Conservation (phyloP, 257 asterid genomes). For the Asclepias syriaca region DNA sequence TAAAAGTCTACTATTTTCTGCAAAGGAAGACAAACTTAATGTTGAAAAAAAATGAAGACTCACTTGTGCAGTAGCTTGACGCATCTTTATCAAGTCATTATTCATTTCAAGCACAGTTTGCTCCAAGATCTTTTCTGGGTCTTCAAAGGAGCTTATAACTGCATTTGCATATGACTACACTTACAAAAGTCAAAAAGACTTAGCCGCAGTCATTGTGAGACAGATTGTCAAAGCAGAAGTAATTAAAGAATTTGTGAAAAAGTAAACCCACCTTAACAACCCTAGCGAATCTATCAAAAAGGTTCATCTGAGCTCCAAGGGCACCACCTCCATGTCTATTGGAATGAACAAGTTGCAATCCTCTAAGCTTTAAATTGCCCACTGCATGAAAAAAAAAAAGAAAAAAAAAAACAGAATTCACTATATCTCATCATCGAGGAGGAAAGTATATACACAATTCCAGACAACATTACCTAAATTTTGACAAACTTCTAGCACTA, state of each 20-base stretch:
- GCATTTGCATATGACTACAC: slow-evolving; percentile 87
- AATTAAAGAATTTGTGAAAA: slow-evolving; percentile 11
- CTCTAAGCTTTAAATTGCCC: slow-evolving; percentile 47
- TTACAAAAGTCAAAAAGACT: slow-evolving; percentile 8
- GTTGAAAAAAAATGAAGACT: slow-evolving; percentile 13
- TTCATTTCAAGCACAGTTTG: slow-evolving; percentile 93
- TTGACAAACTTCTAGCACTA: neutral
- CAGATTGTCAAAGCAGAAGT: slow-evolving; percentile 16
- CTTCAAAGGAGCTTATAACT: slow-evolving; percentile 77
- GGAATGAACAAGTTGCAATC: slow-evolving; percentile 43
- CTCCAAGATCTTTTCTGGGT: slow-evolving; percentile 95
- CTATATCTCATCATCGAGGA: slow-evolving; percentile 7
- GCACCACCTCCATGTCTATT: slow-evolving; percentile 58
- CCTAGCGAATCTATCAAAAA: slow-evolving; percentile 91
- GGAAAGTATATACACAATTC: neutral
- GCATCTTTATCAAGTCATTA: slow-evolving; percentile 82
- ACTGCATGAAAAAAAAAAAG: slow-evolving; percentile 34
- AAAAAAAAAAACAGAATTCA: neutral
- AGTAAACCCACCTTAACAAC: slow-evolving; percentile 71
- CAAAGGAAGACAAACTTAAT: slow-evolving; percentile 9
- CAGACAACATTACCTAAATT: neutral
- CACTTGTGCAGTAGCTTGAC: slow-evolving; percentile 99
- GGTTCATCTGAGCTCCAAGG: slow-evolving; percentile 76
- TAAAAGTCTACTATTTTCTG: neutral
- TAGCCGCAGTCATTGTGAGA: slow-evolving; percentile 17